Evolutionary conservation across 306 rosid species (phyloP), one percentile per base, ranked within the genome.

Genomic region (Acacia crassicarpa): DNA sequence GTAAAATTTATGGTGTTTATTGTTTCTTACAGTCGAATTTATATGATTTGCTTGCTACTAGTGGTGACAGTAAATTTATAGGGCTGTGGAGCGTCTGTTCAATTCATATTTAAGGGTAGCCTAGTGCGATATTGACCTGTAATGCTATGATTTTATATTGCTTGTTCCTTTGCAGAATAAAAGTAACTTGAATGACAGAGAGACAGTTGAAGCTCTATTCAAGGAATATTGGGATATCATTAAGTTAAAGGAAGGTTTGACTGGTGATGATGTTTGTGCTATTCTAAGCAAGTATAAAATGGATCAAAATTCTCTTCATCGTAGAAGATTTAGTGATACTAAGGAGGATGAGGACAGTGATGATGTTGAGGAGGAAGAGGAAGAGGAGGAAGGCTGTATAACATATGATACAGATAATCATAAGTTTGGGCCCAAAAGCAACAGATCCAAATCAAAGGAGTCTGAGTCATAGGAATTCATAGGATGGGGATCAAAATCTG

Each of bases 211-310:
- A 85, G 77, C 88, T 79, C 85, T 92, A 10, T 92, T 94, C 88
- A 92, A 91, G 87, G 92, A 88, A 81, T 94, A 90, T 74, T 92
- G 97, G 97, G 95, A 88, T 9, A 85, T 89, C 54, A 56, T 92
- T 41, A 90, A 90, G 87, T 78, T 16, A 54, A 71, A 86, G 30
- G 97, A 94, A 88, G 88, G 91, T 46, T 74, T 90, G 73, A 85
- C 80, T 9, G 32, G 66, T 65, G 85, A 62, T 38, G 88, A 80
- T 83, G 62, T 89, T 40, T 44, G 33, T 65, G 67, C 70, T 8
- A 87, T 84, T 30, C 74, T 62, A 43, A 10, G 59, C 38, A 49
- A 59, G 45, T 27, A 70, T 61, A 77, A 78, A 81, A 85, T 78
- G 82, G 74, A 74, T 49, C 63, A 40, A 56, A 59, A 38, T 19